Base-by-base conservation (phyloP, 352 stramenopile genomes). In the Aphanomyces stellatus region DNA sequence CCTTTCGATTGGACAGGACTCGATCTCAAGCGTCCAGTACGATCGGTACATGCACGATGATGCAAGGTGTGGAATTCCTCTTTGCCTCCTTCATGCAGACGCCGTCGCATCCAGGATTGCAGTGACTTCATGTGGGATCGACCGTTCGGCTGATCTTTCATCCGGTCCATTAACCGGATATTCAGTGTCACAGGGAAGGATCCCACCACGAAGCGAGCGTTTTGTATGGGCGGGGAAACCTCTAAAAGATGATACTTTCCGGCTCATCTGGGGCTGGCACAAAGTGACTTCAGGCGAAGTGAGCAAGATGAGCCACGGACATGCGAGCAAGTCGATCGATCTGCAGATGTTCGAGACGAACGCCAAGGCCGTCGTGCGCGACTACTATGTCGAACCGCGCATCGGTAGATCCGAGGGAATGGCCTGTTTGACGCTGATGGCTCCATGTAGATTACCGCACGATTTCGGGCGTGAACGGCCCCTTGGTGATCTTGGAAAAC, bases 401-500 rank as follows among this genome's bases (percentile, higher is more conserved):
- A 87, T 93, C 43, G 85, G 85, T 93, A 71, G 69, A 76, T 76
- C 13, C 8, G 8, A 2, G 13, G 49, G 35, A 4, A 27, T 46
- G 31, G 5, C 31, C 5, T 13, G 13, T 13, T 7, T 4, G 33
- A 5, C 11, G 30, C 25, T 57, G n/a, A 59, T 37, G 15, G 4
- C 11, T 34, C 13, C 49, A 25, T 48, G 64, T 76, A 93, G 86
- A 97, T 69, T 98, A 98, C 72, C 93, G 95, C 64, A 99, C 97
- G 35, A 99, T 99, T 81, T 93, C 88, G 53, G 95, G 96, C 71
- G 97, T 99, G 27, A 99, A 99, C 73, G 97, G 97, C 66, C 97
- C 97, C 68, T 79, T 99, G 53, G 97, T 99, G 25, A 98, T 99
- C 69, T 83, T 99, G 60, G 97, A 99, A 76, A 99, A 99, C 82